phyloP scores from a whole-genome alignment of 805 yeast species.

The Candida railenensis region DNA sequence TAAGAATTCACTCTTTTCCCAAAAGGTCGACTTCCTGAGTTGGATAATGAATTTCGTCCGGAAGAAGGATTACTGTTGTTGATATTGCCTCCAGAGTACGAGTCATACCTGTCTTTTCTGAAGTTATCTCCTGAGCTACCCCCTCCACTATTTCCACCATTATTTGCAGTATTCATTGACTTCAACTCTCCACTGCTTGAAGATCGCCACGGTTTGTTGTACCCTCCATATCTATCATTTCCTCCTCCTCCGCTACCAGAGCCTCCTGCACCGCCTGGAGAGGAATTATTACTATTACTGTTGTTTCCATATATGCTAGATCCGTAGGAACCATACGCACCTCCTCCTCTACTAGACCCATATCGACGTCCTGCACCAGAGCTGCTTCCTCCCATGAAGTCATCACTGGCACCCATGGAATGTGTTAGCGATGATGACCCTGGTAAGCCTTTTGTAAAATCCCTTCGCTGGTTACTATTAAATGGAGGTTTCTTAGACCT shows the following conservation, averaged over 20 bases:
- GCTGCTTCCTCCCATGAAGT: conserved; percentile 6
- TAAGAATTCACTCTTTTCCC: conserved; percentile 3
- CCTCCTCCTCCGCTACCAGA: background rate
- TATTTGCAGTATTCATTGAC: background rate
- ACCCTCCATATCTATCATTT: conserved; percentile 3
- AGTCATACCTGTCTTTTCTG: conserved; percentile 15
- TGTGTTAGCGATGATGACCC: conserved; percentile 7
- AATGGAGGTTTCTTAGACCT: conserved; percentile 3
- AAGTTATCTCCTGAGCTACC: conserved; percentile 3
- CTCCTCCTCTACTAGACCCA: conserved; percentile 3
- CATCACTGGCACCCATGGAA: conserved; percentile 5
- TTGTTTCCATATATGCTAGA: background rate
- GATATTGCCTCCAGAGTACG: conserved; percentile 5
- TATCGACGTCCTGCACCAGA: background rate
- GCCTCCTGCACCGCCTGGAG: background rate
- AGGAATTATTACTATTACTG: background rate
- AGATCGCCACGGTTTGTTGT: conserved; percentile 7
- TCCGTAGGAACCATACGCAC: conserved; percentile 7
- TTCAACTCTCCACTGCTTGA: background rate
- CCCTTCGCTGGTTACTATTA: conserved; percentile 2
- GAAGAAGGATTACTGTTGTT: background rate
- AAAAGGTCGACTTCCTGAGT: conserved; percentile 2
- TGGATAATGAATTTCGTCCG: conserved; percentile 1
- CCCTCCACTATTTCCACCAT: background rate
- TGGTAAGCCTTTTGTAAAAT: conserved; percentile 1